Conservation (phyloP, 768 basidiomycete species). For the Ramaria sp. region DNA sequence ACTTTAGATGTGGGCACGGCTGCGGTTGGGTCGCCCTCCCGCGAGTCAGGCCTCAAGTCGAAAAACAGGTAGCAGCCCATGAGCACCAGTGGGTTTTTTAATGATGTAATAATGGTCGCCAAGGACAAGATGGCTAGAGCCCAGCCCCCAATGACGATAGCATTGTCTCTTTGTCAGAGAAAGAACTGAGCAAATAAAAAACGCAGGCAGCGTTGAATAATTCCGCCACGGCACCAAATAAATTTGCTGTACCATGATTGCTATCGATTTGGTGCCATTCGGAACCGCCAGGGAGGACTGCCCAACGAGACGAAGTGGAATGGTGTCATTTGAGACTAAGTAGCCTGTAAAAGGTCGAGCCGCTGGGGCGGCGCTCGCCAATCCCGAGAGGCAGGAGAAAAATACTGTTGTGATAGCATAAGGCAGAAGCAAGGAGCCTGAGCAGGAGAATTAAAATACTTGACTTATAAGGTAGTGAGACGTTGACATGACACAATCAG, state of each 20-base stretch:
- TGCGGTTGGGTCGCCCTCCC: slow-evolving; percentile 31
- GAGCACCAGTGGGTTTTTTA: slow-evolving; percentile 39
- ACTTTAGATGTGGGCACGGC: slow-evolving; percentile 39
- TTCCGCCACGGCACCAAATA: slow-evolving; percentile 12
- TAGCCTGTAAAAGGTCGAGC: no score
- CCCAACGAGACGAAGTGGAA: slow-evolving; percentile 9
- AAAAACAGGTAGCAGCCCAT: slow-evolving; percentile 34
- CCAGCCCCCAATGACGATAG: slow-evolving; percentile 11
- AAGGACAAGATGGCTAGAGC: slow-evolving; percentile 18
- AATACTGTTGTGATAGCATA: no score
- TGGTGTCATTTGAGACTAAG: no score
- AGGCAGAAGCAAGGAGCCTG: no score
- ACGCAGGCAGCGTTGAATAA: slow-evolving; percentile 22
- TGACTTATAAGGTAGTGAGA: no score
- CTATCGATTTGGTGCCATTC: not conserved
- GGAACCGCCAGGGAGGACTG: not conserved
- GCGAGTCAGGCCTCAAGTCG: slow-evolving; percentile 43
- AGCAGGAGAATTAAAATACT: no score
- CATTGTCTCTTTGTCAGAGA: not conserved
- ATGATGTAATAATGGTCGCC: no score
- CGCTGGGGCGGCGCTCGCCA: no score
- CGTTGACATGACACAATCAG: no score
- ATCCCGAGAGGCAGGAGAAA: no score
- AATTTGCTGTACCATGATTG: not conserved
- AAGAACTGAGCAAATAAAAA: not conserved